Conservation (phyloP, 2,329 filamentous ascomycete species). For the Fusarium hainanense region DNA sequence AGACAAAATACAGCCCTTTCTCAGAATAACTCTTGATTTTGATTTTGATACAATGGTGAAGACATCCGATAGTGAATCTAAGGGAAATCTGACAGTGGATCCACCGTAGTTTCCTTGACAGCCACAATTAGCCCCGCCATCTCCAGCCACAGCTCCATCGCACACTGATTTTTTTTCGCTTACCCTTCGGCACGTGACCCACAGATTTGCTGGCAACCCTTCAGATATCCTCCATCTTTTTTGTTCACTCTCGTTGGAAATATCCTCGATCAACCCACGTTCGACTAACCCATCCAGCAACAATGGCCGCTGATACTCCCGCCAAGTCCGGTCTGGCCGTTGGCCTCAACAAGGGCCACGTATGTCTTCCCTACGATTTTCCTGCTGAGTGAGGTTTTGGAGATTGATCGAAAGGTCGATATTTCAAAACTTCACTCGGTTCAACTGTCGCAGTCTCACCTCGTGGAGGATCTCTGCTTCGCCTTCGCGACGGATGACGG, state of each 20-base stretch:
- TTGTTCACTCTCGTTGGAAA: conserved; percentile 17
- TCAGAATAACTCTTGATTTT: not conserved
- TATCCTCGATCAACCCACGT: conserved; percentile 45
- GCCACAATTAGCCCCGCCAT: not conserved
- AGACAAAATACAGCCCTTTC: not conserved
- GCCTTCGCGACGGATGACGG: conserved; percentile 45
- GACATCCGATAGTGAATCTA: not conserved
- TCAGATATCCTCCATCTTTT: conserved; percentile 24
- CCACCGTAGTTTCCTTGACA: not conserved
- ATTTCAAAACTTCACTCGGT: not conserved
- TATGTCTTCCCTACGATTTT: conserved; percentile 56
- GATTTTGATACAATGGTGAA: not conserved
- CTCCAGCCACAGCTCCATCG: not conserved
- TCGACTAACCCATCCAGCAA: conserved; percentile 51
- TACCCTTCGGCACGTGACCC: conserved; percentile 49
- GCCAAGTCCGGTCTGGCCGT: conserved; percentile 69
- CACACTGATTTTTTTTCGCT: conserved; percentile 15
- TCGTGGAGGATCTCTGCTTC: conserved; percentile 78
- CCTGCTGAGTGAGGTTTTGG: not conserved
- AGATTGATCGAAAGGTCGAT: not conserved
- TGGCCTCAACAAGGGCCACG: conserved; percentile 73
- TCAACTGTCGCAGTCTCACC: conserved; percentile 68
- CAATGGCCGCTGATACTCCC: conserved; percentile 70
- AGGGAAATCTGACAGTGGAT: not conserved
- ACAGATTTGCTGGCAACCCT: conserved; percentile 35